These are phyloP conservation scores for Aegilops sharonensis DNA, from an alignment of 176 grass and related monocot genomes.

Conservation along the genomic window DNA sequence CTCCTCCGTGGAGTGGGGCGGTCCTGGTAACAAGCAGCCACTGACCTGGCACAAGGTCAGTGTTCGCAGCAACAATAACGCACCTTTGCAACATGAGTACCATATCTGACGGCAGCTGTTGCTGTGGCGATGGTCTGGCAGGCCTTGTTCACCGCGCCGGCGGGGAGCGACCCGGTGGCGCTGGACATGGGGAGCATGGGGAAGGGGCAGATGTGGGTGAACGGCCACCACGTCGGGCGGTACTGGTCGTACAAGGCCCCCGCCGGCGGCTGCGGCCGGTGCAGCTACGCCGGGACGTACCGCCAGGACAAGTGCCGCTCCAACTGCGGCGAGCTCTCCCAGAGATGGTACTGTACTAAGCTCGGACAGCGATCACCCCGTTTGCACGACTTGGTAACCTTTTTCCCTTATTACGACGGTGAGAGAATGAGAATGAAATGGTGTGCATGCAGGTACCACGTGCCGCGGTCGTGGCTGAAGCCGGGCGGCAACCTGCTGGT, in stretches of 20 bases:
- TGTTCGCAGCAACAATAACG: no score
- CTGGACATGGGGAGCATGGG: conserved; percentile 97
- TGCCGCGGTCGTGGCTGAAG: conserved; percentile 79
- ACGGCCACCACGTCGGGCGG: conserved; percentile 71
- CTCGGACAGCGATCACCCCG: background rate
- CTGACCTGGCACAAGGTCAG: conserved; percentile 94
- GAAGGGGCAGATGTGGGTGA: conserved; percentile 94
- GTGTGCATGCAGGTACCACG: conserved; percentile 58
- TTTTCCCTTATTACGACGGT: background rate
- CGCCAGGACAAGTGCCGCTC: conserved; percentile 56
- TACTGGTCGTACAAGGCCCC: conserved; percentile 83
- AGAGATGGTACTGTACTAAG: conserved; percentile 48
- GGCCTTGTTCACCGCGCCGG: conserved; percentile 81
- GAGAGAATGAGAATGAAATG: background rate
- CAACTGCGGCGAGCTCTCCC: conserved; percentile 68
- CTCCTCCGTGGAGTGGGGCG: conserved; percentile 72
- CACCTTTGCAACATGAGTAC: no score
- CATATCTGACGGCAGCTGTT: no score
- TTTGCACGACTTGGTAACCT: background rate
- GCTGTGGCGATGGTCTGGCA: background rate
- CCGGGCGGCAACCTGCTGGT: conserved; percentile 63
- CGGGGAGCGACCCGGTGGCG: conserved; percentile 67
- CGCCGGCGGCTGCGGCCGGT: conserved; percentile 54
- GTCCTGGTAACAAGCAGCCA: conserved; percentile 45
- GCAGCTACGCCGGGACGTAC: conserved; percentile 77